These are phyloP conservation scores for Kwoniella europaea DNA, from an alignment of 768 basidiomycete species.

Conservation along the genomic window DNA sequence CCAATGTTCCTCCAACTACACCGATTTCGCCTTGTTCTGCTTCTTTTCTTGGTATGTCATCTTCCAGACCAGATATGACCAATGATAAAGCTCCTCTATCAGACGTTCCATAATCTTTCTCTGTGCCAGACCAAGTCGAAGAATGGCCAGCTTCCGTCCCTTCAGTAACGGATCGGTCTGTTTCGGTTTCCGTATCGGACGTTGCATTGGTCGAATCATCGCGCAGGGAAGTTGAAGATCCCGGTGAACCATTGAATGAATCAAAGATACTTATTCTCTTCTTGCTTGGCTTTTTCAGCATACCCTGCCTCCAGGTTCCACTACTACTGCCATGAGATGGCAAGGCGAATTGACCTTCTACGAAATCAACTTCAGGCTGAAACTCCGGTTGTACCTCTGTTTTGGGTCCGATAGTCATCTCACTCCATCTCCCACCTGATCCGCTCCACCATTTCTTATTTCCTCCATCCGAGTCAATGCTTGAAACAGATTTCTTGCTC, in stretches of 20 bases:
- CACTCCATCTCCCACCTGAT: slow-evolving; percentile 34
- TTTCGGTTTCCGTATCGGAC: slow-evolving; percentile 4
- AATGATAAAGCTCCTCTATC: neutral
- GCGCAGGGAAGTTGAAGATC: neutral
- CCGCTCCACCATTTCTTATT: slow-evolving; percentile 28
- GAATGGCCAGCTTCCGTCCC: neutral
- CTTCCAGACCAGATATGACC: slow-evolving; percentile 29
- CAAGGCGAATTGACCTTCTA: slow-evolving; percentile 32
- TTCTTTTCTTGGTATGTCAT: slow-evolving; percentile 31
- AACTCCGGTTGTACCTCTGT: slow-evolving; percentile 11
- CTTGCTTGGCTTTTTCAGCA: neutral
- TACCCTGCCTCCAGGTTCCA: neutral
- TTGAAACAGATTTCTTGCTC: slow-evolving; percentile 19
- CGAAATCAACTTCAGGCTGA: slow-evolving; percentile 32
- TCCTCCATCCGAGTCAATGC: slow-evolving; percentile 7
- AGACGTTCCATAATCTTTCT: slow-evolving; percentile 1
- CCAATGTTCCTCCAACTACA: slow-evolving; percentile 46
- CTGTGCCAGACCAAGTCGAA: slow-evolving; percentile 37
- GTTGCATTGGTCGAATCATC: neutral
- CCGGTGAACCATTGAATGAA: neutral
- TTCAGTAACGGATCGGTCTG: neutral
- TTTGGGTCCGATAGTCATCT: slow-evolving; percentile 25
- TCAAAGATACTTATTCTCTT: slow-evolving; percentile 10
- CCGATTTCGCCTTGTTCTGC: slow-evolving; percentile 19
- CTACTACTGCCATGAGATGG: neutral